Conservation (phyloP, 441 rosid species). For the Arabidopsis hybrid region DNA sequence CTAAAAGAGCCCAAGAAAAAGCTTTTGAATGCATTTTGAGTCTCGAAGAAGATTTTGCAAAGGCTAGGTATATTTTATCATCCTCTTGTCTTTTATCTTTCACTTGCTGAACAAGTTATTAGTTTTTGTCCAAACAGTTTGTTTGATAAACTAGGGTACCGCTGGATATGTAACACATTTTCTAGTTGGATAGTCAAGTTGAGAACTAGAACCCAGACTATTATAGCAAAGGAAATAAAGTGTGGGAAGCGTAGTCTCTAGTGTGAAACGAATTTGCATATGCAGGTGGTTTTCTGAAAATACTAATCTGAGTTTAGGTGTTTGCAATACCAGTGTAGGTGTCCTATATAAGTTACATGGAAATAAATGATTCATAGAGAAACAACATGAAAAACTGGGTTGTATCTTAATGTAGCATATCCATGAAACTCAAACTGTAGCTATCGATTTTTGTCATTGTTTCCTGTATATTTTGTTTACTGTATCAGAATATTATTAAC, state of each 20-base stretch:
- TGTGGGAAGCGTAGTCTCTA: neutral
- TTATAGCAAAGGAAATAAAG: conserved; percentile 12
- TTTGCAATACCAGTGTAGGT: conserved; percentile 6
- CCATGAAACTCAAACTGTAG: conserved; percentile 4
- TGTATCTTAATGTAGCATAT: conserved; percentile 8
- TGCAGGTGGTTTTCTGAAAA: neutral
- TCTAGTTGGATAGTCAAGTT: conserved; percentile 16
- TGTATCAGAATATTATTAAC: conserved; percentile 6
- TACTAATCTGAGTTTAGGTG: neutral
- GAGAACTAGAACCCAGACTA: neutral
- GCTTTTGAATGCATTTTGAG: conserved; percentile 66
- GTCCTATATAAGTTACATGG: conserved; percentile 12
- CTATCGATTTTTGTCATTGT: conserved; percentile 12
- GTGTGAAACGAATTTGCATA: conserved; percentile 6
- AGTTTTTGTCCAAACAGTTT: conserved; percentile 4
- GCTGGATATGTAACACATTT: conserved; percentile 5
- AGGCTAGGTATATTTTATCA: conserved; percentile 62
- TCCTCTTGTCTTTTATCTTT: conserved; percentile 3
- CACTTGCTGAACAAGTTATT: conserved; percentile 1
- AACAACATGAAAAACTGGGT: conserved; percentile 14
- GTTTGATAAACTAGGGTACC: neutral
- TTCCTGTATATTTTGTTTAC: conserved; percentile 16
- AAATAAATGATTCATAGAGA: neutral
- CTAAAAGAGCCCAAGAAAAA: conserved; percentile 82
- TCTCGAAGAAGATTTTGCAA: conserved; percentile 85